Evolutionary conservation across 441 rosid species (phyloP).

Genomic region (Aquilaria agallochum): DNA sequence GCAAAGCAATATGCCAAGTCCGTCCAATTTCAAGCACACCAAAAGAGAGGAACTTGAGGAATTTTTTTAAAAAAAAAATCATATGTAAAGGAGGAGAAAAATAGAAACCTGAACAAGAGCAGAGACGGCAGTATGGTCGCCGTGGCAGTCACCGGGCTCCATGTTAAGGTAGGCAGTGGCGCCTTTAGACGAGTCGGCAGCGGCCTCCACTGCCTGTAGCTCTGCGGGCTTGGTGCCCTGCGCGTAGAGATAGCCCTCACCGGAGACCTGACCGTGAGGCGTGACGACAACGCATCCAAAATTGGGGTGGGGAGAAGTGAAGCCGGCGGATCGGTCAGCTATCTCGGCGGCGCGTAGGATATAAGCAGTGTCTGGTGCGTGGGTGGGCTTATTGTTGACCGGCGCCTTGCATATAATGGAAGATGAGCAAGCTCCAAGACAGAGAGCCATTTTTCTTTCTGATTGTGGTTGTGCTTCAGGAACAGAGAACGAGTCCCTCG

Average conservation of each 20-base stretch:
- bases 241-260: slow-evolving; percentile 82
- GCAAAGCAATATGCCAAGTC: no score
- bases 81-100: not conserved
- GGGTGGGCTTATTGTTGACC: slow-evolving; percentile 16
- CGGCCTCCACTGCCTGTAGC: slow-evolving; percentile 66
- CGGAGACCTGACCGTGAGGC: slow-evolving; percentile 45
- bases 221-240: slow-evolving; percentile 86
- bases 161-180: slow-evolving; percentile 76
- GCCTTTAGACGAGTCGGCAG: slow-evolving; percentile 47
- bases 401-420: slow-evolving; percentile 31
- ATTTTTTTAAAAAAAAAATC: not conserved
- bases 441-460: slow-evolving; percentile 25
- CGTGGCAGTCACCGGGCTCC: slow-evolving; percentile 98
- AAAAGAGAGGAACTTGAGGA: no score
- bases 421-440: slow-evolving; percentile 26
- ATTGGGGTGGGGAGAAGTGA: slow-evolving; percentile 84
- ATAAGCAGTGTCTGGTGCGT: slow-evolving; percentile 40
- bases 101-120: slow-evolving; percentile 75
- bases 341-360: slow-evolving; percentile 62
- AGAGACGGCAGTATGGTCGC: slow-evolving; percentile 75
- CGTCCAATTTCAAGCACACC: no score
- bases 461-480: no score
- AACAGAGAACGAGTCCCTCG: no score
- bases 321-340: slow-evolving; percentile 74
- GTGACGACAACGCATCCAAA: slow-evolving; percentile 78